phyloP scores from a whole-genome alignment of 805 yeast species.

The Lipomyces mesembrius region DNA sequence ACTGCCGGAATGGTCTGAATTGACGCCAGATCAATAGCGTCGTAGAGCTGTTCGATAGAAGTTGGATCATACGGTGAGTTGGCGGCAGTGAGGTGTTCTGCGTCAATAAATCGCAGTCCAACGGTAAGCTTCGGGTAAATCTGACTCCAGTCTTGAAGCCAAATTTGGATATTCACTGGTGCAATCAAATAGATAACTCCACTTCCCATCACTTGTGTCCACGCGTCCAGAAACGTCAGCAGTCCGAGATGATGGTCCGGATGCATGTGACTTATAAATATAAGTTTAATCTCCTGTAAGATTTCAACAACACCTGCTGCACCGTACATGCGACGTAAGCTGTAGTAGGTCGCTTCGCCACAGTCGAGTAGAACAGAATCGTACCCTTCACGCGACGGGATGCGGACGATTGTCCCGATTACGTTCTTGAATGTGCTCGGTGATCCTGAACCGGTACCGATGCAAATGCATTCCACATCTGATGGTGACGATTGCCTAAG shows the following conservation, averaged over 20 bases:
- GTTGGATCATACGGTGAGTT: background rate
- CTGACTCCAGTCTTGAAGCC: constrained; percentile 68
- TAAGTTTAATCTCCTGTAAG: constrained; percentile 63
- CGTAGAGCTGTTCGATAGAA: constrained; percentile 39
- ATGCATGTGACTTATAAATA: constrained; percentile 87
- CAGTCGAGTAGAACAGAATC: constrained; percentile 73
- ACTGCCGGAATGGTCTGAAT: constrained; percentile 72
- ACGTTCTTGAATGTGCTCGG: constrained; percentile 89
- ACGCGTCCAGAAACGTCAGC: constrained; percentile 66
- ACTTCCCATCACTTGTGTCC: constrained; percentile 50
- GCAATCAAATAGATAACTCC: constrained; percentile 60
- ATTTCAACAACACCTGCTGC: constrained; percentile 49
- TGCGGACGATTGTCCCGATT: constrained; percentile 73
- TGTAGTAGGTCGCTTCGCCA: constrained; percentile 91
- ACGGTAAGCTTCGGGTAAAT: constrained; percentile 44
- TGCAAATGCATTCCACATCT: constrained; percentile 65
- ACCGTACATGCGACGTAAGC: constrained; percentile 66
- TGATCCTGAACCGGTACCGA: constrained; percentile 93
- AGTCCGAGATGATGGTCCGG: constrained; percentile 97
- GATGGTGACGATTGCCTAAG: background rate
- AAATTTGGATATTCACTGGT: constrained; percentile 75
- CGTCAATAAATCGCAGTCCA: constrained; percentile 16
- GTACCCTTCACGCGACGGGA: constrained; percentile 53
- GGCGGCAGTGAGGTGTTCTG: background rate
- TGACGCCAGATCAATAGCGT: constrained; percentile 41